phyloP scores from a whole-genome alignment of 441 rosid genomes.

The Brassica hybrid region DNA sequence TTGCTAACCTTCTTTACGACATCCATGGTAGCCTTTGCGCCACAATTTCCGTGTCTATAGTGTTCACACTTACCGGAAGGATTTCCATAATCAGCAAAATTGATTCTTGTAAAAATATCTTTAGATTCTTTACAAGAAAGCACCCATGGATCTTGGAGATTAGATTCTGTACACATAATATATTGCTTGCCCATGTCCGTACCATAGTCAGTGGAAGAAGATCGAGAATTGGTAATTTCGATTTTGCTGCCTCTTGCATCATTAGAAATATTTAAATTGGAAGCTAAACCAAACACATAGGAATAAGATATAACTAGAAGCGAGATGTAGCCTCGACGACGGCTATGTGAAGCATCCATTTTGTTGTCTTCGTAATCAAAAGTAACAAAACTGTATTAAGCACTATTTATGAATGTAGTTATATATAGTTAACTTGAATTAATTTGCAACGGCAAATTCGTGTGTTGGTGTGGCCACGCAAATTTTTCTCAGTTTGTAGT shows the following conservation, averaged over 20 bases:
- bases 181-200: no score
- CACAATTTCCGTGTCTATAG: conserved; percentile 26
- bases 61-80: no score
- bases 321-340: not conserved
- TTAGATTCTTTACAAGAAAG: conserved; percentile 1
- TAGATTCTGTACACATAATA: no score
- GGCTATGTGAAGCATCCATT: conserved; percentile 22
- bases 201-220: no score
- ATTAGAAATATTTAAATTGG: conserved; percentile 8
- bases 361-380: conserved; percentile 1
- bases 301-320: conserved; percentile 11
- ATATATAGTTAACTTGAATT: not conserved
- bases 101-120: conserved; percentile 13
- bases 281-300: conserved; percentile 14
- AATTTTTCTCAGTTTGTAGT: not conserved
- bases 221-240: not conserved
- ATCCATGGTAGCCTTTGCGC: conserved; percentile 8
- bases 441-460: conserved; percentile 9
- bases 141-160: no score
- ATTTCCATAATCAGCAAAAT: conserved; percentile 34
- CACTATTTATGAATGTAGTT: not conserved
- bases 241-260: conserved; percentile 13
- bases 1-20: conserved; percentile 20
- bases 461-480: conserved; percentile 4
- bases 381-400: not conserved